phyloP scores from a whole-genome alignment of 2,329 filamentous ascomycete genomes.

The Neodidymelliopsis sp. region DNA sequence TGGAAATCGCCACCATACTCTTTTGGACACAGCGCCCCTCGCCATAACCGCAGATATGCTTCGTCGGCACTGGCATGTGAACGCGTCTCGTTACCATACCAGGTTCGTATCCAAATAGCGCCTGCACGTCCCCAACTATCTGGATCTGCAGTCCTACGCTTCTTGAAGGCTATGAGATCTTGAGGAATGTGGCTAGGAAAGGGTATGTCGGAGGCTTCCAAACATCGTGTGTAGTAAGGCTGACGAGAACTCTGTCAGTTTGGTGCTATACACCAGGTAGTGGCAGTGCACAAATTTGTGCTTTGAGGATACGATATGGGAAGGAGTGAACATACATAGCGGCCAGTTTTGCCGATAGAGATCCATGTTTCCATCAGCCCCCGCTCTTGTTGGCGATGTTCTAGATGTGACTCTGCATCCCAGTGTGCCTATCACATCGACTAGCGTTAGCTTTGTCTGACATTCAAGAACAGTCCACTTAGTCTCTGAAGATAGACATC shows the following conservation, averaged over 20 bases:
- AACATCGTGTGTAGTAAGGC: background rate
- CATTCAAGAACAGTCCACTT: too few relatives aligned
- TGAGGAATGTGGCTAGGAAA: background rate
- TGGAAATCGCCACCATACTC: background rate
- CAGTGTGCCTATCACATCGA: background rate
- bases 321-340: too few relatives aligned
- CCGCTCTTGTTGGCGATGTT: background rate
- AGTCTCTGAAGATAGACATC: too few relatives aligned
- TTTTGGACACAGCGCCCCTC: background rate
- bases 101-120: slow-evolving; percentile 1
- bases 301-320: too few relatives aligned
- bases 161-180: background rate
- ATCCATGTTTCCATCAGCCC: background rate
- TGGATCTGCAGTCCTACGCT: background rate
- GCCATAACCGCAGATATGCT: background rate
- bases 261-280: background rate
- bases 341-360: background rate
- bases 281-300: too few relatives aligned
- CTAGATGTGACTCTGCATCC: background rate
- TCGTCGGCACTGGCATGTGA: slow-evolving; percentile 9
- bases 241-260: background rate
- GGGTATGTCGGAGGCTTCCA: background rate
- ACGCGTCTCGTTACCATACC: background rate
- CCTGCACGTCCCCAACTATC: background rate
- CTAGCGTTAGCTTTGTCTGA: too few relatives aligned